Conservation (phyloP, 352 stramenopile species). For the Phytophthora hybrid region DNA sequence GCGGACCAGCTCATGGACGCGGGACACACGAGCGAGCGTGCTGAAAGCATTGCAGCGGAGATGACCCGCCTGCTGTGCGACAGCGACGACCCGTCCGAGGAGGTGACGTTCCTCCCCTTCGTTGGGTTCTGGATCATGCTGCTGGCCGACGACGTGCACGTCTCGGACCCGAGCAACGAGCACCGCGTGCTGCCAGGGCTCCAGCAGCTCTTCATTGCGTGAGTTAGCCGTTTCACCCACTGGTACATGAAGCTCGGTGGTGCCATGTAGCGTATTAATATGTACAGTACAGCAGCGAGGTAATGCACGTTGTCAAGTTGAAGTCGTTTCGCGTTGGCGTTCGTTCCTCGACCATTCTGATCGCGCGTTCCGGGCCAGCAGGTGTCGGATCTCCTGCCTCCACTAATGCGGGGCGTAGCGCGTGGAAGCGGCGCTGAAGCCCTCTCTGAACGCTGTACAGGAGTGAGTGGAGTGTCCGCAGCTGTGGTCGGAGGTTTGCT, state of each 20-base stretch:
- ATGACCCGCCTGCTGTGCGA: constrained; percentile 56
- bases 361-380: constrained; percentile 3
- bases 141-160: constrained; percentile 46
- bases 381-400: not conserved
- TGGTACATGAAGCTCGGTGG: not conserved
- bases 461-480: not conserved
- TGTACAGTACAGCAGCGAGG: not conserved
- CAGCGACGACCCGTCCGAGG: constrained; percentile 54
- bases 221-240: no score
- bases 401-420: no score
- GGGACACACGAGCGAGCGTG: constrained; percentile 43
- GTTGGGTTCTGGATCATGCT: constrained; percentile 65
- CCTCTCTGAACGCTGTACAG: constrained; percentile 12
- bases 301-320: constrained; percentile 21
- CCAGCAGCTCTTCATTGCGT: constrained; percentile 50
- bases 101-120: constrained; percentile 63
- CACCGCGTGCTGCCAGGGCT: constrained; percentile 41
- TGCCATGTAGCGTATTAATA: not conserved
- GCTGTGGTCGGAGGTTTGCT: not conserved
- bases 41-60: constrained; percentile 46
- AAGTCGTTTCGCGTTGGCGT: constrained; percentile 18
- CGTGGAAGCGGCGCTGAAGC: not conserved
- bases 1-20: constrained; percentile 49
- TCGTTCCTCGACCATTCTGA: constrained; percentile 22
- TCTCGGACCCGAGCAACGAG: constrained; percentile 60